These are phyloP conservation scores for Debaryomyces udenii DNA, from an alignment of 1,139 yeast genomes.

Conservation along the genomic window DNA sequence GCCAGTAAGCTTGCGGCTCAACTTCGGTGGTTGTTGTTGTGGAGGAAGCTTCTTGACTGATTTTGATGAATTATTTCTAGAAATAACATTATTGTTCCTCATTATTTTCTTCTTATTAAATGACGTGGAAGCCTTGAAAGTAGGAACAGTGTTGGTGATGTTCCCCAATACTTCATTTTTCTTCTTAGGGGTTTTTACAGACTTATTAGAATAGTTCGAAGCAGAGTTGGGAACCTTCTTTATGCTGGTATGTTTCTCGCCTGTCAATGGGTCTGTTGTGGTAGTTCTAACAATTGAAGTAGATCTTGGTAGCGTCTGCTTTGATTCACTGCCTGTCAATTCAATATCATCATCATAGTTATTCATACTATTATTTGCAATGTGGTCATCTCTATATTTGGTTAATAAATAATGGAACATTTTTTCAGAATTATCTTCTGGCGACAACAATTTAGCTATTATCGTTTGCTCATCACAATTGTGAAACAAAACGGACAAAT, in stretches of 20 bases:
- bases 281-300: conserved; percentile 53
- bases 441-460: conserved; percentile 58
- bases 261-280: conserved; percentile 29
- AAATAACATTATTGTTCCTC: conserved; percentile 30
- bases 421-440: conserved; percentile 77
- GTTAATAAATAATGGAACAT: conserved; percentile 82
- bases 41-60: conserved; percentile 21
- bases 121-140: conserved; percentile 44
- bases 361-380: conserved; percentile 22
- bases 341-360: conserved; percentile 26
- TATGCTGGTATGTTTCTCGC: conserved; percentile 29
- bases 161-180: conserved; percentile 27
- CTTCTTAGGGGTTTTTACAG: conserved; percentile 12
- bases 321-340: conserved; percentile 20
- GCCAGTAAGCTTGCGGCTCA: conserved; percentile 32
- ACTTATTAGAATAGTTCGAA: conserved; percentile 26
- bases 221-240: conserved; percentile 26
- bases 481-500: conserved; percentile 87
- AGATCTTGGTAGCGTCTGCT: conserved; percentile 44
- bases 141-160: conserved; percentile 34
- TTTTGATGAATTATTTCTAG: conserved; percentile 28
- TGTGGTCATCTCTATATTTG: conserved; percentile 83
- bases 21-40: conserved; percentile 21
- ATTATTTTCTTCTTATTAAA: conserved; percentile 40
- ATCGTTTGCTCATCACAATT: conserved; percentile 72